Base-by-base conservation (phyloP, 2,329 filamentous ascomycete species). In the Cordyceps cicadae region DNA sequence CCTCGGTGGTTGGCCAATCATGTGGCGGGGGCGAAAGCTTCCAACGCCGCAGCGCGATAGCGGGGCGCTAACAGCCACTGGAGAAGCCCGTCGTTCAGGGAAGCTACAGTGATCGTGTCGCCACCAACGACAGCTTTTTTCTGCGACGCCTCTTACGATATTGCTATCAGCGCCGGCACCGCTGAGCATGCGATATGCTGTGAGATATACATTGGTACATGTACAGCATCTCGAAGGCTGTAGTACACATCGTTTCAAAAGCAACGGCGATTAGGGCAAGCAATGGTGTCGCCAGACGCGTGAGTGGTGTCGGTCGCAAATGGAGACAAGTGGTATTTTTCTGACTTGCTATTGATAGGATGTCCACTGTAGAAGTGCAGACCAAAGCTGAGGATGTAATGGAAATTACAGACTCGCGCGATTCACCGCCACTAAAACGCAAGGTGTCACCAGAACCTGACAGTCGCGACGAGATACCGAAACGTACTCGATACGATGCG, bases 371-470 rank as follows among this genome's bases (percentile, higher is more conserved):
- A 29, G 34, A 51, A 19, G 11, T 19, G 24, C 48, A 34, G 8
- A 17, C 37, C n/a, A 19, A 19, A 9, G 8, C 26, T 5, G 66
- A 8, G 29, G 24, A 2, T 21, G 8, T 3, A 8, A 61, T 39
- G 53, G 53, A 57, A 17, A 19, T 37, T 12, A 19, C 19, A 52
- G 29, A 45, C 8, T 29, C 53, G 9, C 34, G 46, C 19, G 37
- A 56, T 14, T n/a, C 52, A 15, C 52, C 14, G 24, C 50, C 37
- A 29, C 61, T 67, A 3, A 75, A 74, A 62, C 66, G 72, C 61
- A 74, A 71, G 50, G 69, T 65, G 8, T 68, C 68, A 12, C 54
- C 61, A 3, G 64, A 63, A 17, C 54, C 64, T 17, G 62, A 62
- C 29, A 60, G 63, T 19, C 66, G 60, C 43, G 66, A 67, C 7